phyloP scores from a whole-genome alignment of 1,284 basidiomycete genomes.

The Thelephora terrestris region DNA sequence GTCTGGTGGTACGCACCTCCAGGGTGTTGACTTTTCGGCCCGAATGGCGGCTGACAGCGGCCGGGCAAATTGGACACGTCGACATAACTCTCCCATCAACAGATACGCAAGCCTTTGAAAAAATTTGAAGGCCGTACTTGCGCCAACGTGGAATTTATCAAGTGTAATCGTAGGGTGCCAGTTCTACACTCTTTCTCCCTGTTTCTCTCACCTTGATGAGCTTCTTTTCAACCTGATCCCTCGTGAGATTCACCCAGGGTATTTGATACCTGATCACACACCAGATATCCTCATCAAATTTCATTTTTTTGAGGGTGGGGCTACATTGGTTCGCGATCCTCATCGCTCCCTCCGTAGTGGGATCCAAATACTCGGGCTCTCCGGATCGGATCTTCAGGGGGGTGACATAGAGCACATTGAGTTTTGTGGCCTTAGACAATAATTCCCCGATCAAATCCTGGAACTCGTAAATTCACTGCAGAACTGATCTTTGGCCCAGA shows the following conservation, averaged over 20 bases:
- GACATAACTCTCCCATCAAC: no score
- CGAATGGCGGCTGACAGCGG: no score
- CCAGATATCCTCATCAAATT: slow-evolving; percentile 34
- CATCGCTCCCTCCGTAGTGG: slow-evolving; percentile 12
- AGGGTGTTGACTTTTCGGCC: no score
- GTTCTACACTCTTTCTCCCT: slow-evolving; percentile 27
- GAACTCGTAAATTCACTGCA: not conserved
- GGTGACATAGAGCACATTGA: slow-evolving; percentile 46
- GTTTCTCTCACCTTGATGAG: slow-evolving; percentile 24
- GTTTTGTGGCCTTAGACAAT: slow-evolving; percentile 24
- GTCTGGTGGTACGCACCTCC: no score
- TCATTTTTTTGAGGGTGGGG: slow-evolving; percentile 24
- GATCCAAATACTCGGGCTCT: slow-evolving; percentile 15
- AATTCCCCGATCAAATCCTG: slow-evolving; percentile 29
- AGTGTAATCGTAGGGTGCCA: slow-evolving; percentile 50
- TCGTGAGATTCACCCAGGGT: not conserved
- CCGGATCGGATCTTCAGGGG: slow-evolving; percentile 28
- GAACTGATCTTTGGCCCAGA: not conserved
- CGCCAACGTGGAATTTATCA: no score
- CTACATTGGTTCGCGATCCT: slow-evolving; percentile 21
- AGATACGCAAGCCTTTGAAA: no score
- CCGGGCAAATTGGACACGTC: no score
- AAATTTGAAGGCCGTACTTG: no score
- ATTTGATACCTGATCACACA: slow-evolving; percentile 26
- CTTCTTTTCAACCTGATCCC: slow-evolving; percentile 36